Evolutionary conservation across 208 protist genomes (phyloP), one percentile per base, ranked within the genome.

Genomic region (Trypanosoma vivax): DNA sequence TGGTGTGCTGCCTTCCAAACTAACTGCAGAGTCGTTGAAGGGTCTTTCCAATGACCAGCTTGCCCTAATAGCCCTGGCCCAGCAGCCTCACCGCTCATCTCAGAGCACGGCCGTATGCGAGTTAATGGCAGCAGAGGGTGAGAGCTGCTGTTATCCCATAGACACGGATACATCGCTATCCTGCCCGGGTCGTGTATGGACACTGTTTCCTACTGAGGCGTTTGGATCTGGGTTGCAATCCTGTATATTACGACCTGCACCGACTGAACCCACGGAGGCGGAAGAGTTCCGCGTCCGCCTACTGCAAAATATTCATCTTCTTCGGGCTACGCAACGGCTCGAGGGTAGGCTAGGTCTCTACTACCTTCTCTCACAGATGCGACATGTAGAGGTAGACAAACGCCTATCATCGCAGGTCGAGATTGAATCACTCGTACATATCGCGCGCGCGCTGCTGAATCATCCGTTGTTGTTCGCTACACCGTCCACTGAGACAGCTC

Each of bases 361-460:
- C 28, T 88, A 73, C 47, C 53, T 78, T 46, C 63, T 91, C 29
- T 66, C 71, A 23, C 65, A 77, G 57, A 71, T 84, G 78, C 67
- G 72, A 24, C 28, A 51, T 35, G 48, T 75, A 19, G 18, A 23
- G 35, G 56, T 76, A 25, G 40, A 60, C 14, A 50, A 48, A 19
- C 19, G 33, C 2, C 57, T 88, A 25, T 49, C 61, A 4, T 50
- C 37, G 0, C 60, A 79, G 42, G 46, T 82, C 5, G 80, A 88
- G 28, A 56, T 76, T 23, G 54, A 39, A 2, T 73, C 76, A 6
- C 65, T 92, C 45, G 53, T 73, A 28, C 43, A 56, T 14, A 48
- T 92, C 27, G 73, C 75, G 3, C 21, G 42, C 25, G 56, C 63
- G 10, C 45, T 88, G 24, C 50, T 92, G 40, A 43, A 54, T 43